Base-by-base conservation (phyloP, 306 rosid genomes). In the Cicer pinnatifidum region DNA sequence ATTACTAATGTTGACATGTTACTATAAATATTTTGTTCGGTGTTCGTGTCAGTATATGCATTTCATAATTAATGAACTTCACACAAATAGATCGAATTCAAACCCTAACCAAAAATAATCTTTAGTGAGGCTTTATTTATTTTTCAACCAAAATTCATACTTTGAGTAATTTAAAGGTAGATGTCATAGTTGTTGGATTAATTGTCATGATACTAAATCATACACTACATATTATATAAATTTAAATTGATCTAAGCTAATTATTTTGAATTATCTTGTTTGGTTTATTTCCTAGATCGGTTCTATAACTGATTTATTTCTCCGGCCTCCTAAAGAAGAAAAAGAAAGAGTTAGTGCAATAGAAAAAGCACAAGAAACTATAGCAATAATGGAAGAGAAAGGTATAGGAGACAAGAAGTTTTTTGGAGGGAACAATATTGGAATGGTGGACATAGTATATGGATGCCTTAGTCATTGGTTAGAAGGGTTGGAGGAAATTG, bases 391-490 rank as follows among this genome's bases (percentile, higher is more conserved):
- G 8, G 90, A 87, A 62, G 82, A 77, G 64, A 72, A 75, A 58
- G 78, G 81, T 1, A 8, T 87, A 9, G 84, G 83, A 1, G 72
- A 75, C 46, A 78, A 80, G 75, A 86, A 78, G 58, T 86, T 78
- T 58, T 86, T 81, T 35, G 83, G 85, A 39, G 87, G 87, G 1
- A 35, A 65, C 75, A 46, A 44, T 6, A 69, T 86, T 28, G 80
- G 81, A 13, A 43, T 84, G 62, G 84, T 84, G 44, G 90, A 86
- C 72, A 56, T 86, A 15, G 70, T 58, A n/a, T 73, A 72, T 70
- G 90, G 86, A 17, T 58, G 72, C n/a, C 69, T 86, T 15, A 17
- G 81, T 63, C 84, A 73, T 17, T 86, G 90, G 90, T 62, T 72
- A 58, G 78, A 72, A 65, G 83, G 79, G 6, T 65, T 84, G 41